Percentiles rank a stretch among this genome's conserved stretches.
These are phyloP conservation scores for Trichoderma harzianum DNA, from an alignment of 2,329 filamentous ascomycete genomes.

Conservation along the genomic window DNA sequence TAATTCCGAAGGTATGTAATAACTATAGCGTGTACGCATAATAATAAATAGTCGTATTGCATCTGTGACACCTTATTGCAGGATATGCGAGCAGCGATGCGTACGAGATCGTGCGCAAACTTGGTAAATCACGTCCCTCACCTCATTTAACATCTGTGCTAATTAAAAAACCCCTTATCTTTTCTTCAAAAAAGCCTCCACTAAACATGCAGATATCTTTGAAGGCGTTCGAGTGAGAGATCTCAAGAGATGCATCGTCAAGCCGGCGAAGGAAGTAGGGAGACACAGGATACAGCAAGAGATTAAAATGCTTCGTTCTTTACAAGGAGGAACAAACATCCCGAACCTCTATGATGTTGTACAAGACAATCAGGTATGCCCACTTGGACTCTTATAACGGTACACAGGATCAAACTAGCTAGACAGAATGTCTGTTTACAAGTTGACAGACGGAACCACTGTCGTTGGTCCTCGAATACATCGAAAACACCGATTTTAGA, in stretches of 20 bases:
- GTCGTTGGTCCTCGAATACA: constrained; percentile 93
- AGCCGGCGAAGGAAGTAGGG: constrained; percentile 98
- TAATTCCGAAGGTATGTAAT: background rate
- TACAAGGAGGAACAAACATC: constrained; percentile 94
- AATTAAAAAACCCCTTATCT: constrained; percentile 15
- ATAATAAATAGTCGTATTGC: background rate
- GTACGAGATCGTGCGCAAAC: constrained; percentile 98
- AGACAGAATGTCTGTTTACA: background rate
- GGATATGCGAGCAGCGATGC: constrained; percentile 58
- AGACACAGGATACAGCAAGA: constrained; percentile 99
- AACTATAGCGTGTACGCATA: too few species aligned
- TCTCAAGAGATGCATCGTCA: constrained; percentile 99
- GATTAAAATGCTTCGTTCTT: constrained; percentile 98
- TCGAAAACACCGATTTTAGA: constrained; percentile 98
- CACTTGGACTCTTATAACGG: background rate
- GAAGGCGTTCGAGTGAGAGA: constrained; percentile 99
- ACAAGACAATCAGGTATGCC: constrained; percentile 75
- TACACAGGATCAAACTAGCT: background rate
- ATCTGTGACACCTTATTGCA: background rate
- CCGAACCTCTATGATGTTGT: constrained; percentile 94
- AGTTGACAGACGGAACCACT: constrained; percentile 83
- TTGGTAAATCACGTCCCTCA: constrained; percentile 58
- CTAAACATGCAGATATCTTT: constrained; percentile 98
- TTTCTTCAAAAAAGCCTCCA: constrained; percentile 62
- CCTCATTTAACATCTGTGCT: constrained; percentile 21